Percentiles rank a stretch among this genome's conserved stretches.
These are phyloP conservation scores for Colletotrichum tropicale DNA, from an alignment of 2,329 filamentous ascomycete genomes.

Conservation along the genomic window DNA sequence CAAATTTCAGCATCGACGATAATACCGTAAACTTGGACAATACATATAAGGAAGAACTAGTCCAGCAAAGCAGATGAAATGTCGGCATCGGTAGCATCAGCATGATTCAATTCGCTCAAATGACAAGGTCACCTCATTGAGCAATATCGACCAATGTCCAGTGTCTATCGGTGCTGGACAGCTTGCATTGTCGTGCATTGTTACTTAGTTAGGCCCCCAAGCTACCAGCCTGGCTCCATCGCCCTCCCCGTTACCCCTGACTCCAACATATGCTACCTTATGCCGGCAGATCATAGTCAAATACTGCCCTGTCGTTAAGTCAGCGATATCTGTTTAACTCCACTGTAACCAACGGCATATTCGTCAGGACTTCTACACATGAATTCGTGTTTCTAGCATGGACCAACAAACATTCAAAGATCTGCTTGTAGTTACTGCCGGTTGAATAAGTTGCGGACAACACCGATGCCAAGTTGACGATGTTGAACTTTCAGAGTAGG, in stretches of 20 bases:
- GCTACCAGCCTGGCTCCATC: neutral
- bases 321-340: neutral
- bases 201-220: neutral
- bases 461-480: neutral
- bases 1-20: neutral
- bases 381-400: neutral
- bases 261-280: neutral
- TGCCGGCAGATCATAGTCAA: neutral
- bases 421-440: neutral
- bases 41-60: neutral
- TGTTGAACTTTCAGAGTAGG: neutral
- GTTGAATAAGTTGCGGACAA: neutral
- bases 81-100: neutral
- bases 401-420: neutral
- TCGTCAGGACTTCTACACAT: neutral
- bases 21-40: neutral
- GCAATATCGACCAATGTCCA: neutral
- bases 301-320: neutral
- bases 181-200: neutral
- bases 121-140: neutral
- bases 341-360: neutral
- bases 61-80: neutral
- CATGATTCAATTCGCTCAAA: neutral
- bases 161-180: neutral
- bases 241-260: neutral